Evolutionary conservation across 2,329 filamentous ascomycete genomes (phyloP).

Genomic region (Neocatenulostroma microsporum): DNA sequence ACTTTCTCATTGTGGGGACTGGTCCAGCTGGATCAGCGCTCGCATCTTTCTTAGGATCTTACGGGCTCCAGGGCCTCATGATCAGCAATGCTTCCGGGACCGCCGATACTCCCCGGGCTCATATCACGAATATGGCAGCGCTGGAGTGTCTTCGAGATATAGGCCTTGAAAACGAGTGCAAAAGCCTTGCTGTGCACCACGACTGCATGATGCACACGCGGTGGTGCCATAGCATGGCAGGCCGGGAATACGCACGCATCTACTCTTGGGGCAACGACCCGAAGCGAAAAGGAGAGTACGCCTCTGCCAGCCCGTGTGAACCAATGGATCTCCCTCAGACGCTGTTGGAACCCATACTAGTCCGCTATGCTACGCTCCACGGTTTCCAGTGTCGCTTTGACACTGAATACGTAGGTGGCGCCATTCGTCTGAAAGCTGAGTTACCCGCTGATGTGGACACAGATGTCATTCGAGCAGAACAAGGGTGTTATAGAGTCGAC

Average conservation of each 20-base stretch:
- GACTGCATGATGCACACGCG: constrained; percentile 29
- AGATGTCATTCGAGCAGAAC: constrained; percentile 17
- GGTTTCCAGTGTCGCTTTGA: constrained; percentile 35
- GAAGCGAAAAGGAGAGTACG: constrained; percentile 34
- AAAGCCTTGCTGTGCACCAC: constrained; percentile 19
- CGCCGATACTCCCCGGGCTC: constrained; percentile 51
- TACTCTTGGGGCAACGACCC: constrained; percentile 33
- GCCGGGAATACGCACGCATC: constrained; percentile 32
- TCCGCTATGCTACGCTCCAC: constrained; percentile 28
- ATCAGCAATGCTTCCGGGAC: constrained; percentile 43
- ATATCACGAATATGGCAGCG: constrained; percentile 55
- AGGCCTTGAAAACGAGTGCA: constrained; percentile 29
- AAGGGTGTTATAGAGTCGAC: constrained; percentile 25
- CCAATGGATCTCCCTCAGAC: constrained; percentile 38
- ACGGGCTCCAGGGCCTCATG: constrained; percentile 44
- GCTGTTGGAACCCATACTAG: constrained; percentile 35
- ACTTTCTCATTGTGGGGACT: constrained; percentile 26
- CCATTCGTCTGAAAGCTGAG: too few species aligned
- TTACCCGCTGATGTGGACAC: too few species aligned
- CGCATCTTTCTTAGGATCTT: constrained; percentile 25
- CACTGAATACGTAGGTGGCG: constrained; percentile 27
- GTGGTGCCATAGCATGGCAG: constrained; percentile 33
- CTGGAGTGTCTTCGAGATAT: constrained; percentile 31
- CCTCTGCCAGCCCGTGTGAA: constrained; percentile 33
- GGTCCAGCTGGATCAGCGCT: constrained; percentile 28